phyloP scores from a whole-genome alignment of 2,329 filamentous ascomycete genomes.

The Neofusicoccum umdonicola region DNA sequence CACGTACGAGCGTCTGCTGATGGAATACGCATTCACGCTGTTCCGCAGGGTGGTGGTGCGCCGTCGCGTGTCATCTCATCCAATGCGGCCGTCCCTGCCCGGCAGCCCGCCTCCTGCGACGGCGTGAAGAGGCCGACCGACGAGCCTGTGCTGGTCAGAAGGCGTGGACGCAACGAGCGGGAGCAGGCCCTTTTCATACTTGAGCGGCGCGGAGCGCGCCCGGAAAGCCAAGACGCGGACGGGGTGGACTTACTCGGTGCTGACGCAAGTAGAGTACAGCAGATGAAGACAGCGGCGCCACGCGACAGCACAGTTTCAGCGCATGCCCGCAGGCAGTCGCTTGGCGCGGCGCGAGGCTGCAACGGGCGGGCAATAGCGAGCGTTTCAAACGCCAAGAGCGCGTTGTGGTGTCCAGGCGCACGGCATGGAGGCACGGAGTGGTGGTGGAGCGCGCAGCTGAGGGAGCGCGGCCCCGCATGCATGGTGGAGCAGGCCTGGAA shows the following conservation, averaged over 20 bases:
- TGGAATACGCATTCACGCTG: neutral
- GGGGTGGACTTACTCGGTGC: neutral
- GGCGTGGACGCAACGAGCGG: neutral
- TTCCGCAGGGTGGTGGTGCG: neutral
- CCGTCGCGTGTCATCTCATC: neutral
- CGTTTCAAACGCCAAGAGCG: conserved; percentile 10
- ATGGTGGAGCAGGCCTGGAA: conserved; percentile 14
- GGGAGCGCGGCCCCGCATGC: neutral
- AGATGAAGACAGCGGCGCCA: neutral
- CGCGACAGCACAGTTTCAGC: neutral
- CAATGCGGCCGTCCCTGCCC: neutral
- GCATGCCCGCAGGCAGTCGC: neutral
- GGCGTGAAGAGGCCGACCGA: neutral
- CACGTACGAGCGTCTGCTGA: neutral
- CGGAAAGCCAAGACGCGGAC: neutral
- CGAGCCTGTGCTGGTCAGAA: neutral
- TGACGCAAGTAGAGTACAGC: neutral
- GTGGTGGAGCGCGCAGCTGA: neutral
- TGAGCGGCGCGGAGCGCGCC: neutral
- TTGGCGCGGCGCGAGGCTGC: neutral
- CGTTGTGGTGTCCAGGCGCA: neutral
- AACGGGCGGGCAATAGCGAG: neutral
- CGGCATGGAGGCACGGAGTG: neutral
- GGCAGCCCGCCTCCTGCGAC: neutral
- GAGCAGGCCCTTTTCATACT: neutral